These are phyloP conservation scores for Saccharomycopsis amapae DNA, from an alignment of 805 yeast species.

Conservation along the genomic window DNA sequence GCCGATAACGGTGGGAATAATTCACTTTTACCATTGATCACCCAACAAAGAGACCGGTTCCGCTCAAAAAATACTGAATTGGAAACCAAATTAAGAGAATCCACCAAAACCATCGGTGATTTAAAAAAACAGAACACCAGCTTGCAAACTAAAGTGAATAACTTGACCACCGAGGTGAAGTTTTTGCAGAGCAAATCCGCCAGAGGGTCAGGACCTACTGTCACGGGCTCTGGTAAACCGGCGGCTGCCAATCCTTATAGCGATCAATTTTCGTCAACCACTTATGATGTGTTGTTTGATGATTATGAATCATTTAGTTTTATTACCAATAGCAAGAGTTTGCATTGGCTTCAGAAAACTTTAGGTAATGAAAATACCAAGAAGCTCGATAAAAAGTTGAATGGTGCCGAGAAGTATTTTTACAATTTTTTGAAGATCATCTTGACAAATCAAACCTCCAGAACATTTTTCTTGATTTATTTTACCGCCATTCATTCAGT, in stretches of 20 bases:
- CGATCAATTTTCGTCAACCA: constrained; percentile 27
- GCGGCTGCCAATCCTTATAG: constrained; percentile 24
- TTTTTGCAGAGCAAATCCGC: constrained; percentile 45
- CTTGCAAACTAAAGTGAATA: constrained; percentile 67
- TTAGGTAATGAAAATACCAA: constrained; percentile 74
- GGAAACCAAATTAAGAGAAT: constrained; percentile 70
- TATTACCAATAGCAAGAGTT: constrained; percentile 62
- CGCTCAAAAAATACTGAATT: constrained; percentile 75
- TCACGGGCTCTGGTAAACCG: constrained; percentile 22
- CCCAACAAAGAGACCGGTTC: constrained; percentile 93
- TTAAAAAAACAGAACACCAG: constrained; percentile 56
- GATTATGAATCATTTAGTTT: constrained; percentile 47
- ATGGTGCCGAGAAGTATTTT: constrained; percentile 74
- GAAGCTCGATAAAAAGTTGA: constrained; percentile 61
- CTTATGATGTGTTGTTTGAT: constrained; percentile 21
- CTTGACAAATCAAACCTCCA: constrained; percentile 63
- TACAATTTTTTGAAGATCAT: constrained; percentile 65
- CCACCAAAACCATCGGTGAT: constrained; percentile 45
- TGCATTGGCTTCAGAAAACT: constrained; percentile 72
- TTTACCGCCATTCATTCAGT: constrained; percentile 31
- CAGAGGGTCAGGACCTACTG: constrained; percentile 4
- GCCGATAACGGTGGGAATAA: constrained; percentile 28
- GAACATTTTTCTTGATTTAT: constrained; percentile 67
- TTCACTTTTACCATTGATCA: constrained; percentile 73
- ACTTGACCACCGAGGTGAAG: constrained; percentile 70